Percentiles rank a stretch among this genome's conserved stretches.
phyloP scores from a whole-genome alignment of 108 stramenopile genomes.

The Nannochloropsis oceanica region DNA sequence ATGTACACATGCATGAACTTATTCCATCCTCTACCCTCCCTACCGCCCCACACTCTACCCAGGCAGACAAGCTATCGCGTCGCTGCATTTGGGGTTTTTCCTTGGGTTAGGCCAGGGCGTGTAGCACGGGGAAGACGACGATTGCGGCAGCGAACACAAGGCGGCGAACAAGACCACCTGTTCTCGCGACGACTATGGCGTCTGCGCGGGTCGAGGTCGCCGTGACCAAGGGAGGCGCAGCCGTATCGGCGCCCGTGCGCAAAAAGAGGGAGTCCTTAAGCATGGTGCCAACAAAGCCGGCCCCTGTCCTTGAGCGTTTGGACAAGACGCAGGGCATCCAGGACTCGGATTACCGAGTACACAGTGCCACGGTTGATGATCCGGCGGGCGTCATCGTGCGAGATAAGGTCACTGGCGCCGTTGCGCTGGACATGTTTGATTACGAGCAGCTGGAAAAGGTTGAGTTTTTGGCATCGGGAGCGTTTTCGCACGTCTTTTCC shows the following conservation, averaged over 20 bases:
- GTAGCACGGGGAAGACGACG: too few relatives aligned
- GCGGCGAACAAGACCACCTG: too few relatives aligned
- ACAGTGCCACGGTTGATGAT: not conserved
- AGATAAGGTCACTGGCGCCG: not conserved
- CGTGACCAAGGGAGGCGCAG: not conserved
- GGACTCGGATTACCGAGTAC: not conserved
- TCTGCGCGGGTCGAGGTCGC: not conserved
- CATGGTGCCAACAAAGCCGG: not conserved
- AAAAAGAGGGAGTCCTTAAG: not conserved
- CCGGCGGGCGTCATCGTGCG: not conserved
- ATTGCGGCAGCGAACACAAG: too few relatives aligned
- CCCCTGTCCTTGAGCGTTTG: not conserved
- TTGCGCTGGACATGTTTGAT: not conserved
- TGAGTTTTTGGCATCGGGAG: not conserved
- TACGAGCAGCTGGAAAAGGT: not conserved
- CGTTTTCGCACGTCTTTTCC: not conserved
- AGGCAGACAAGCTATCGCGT: too few relatives aligned
- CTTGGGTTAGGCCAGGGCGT: too few relatives aligned
- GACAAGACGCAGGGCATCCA: not conserved
- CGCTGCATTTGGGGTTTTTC: too few relatives aligned
- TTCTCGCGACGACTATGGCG: not conserved
- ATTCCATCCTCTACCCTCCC: too few relatives aligned
- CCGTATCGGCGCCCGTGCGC: not conserved
- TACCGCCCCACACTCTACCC: too few relatives aligned
- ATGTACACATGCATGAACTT: too few relatives aligned